A percentile compares a stretch with the other conserved stretches of the same genome.
These are phyloP conservation scores for Yamadazyma trypodendri DNA, from an alignment of 1,139 yeast genomes.

Conservation along the genomic window DNA sequence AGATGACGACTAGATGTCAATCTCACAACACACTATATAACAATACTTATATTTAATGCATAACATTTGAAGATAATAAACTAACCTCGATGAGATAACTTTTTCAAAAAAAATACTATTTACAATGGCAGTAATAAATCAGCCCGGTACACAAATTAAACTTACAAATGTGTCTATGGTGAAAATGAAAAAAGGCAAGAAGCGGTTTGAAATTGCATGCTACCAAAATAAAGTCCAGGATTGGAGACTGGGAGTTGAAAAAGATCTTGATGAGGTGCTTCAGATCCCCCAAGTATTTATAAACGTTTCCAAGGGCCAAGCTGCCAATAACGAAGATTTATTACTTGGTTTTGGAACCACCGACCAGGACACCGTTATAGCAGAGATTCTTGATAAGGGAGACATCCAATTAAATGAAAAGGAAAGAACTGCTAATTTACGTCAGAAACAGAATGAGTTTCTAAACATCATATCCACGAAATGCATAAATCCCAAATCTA, in stretches of 20 bases:
- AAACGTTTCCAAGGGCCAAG: constrained; percentile 93
- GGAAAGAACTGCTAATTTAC: constrained; percentile 76
- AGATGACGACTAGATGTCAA: constrained; percentile 37
- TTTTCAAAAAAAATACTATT: not conserved
- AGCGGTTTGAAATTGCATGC: constrained; percentile 92
- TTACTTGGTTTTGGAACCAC: constrained; percentile 72
- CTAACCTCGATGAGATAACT: not conserved
- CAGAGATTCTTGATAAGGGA: constrained; percentile 82
- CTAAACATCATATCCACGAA: constrained; percentile 82
- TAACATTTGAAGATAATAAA: not conserved
- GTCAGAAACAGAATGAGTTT: constrained; percentile 80
- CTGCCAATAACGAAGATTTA: constrained; percentile 86
- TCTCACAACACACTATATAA: too few relatives aligned
- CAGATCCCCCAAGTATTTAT: constrained; percentile 94
- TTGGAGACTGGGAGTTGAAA: constrained; percentile 85
- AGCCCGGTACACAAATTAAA: constrained; percentile 85
- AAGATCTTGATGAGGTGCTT: constrained; percentile 90
- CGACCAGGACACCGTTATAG: constrained; percentile 69
- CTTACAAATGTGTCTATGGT: constrained; percentile 93
- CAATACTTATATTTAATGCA: constrained; percentile 12
- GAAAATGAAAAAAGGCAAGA: constrained; percentile 84
- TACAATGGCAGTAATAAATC: constrained; percentile 64
- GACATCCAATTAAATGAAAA: constrained; percentile 93
- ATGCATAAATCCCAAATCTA: constrained; percentile 86
- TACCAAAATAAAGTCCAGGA: constrained; percentile 97